Conservation (phyloP, 805 yeast species). For the Starmerella sirachaensis region DNA sequence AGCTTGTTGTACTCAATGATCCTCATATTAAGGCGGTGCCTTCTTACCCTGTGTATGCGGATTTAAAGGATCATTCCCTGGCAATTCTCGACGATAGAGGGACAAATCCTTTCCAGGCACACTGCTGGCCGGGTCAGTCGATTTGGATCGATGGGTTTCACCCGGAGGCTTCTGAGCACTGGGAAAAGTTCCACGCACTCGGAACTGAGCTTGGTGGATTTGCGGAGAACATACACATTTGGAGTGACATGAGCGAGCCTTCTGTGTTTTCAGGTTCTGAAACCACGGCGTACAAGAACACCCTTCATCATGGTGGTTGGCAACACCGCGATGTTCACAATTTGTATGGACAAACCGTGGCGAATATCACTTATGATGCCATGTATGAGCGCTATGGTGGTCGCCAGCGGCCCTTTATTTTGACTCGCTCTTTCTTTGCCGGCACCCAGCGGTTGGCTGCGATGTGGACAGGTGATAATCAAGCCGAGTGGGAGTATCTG, state of each 20-base stretch:
- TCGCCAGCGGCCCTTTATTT: conserved; percentile 63
- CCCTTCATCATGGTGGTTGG: conserved; percentile 63
- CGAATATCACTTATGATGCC: conserved; percentile 66
- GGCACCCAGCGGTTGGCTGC: conserved; percentile 90
- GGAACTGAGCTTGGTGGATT: conserved; percentile 38
- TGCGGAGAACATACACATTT: conserved; percentile 59
- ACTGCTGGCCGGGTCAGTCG: conserved; percentile 97
- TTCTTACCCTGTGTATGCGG: conserved; percentile 53
- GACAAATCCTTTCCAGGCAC: conserved; percentile 50
- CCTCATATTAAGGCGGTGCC: conserved; percentile 64
- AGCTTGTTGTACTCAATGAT: conserved; percentile 74
- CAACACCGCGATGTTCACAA: conserved; percentile 92
- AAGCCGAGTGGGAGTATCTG: conserved; percentile 83
- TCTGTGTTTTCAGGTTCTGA: conserved; percentile 93
- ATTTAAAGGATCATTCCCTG: conserved; percentile 35
- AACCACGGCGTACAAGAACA: conserved; percentile 75
- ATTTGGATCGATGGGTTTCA: conserved; percentile 83
- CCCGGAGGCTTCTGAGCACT: conserved; percentile 45
- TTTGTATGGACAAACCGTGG: conserved; percentile 65
- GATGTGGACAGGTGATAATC: conserved; percentile 97
- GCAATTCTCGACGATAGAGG: conserved; percentile 32
- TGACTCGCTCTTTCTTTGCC: conserved; percentile 76
- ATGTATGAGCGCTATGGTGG: conserved; percentile 39
- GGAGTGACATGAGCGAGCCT: conserved; percentile 99
- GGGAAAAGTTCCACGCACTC: conserved; percentile 43